These are phyloP conservation scores for Flaveria robusta DNA, from an alignment of 129 eudicot species.

Conservation along the genomic window DNA sequence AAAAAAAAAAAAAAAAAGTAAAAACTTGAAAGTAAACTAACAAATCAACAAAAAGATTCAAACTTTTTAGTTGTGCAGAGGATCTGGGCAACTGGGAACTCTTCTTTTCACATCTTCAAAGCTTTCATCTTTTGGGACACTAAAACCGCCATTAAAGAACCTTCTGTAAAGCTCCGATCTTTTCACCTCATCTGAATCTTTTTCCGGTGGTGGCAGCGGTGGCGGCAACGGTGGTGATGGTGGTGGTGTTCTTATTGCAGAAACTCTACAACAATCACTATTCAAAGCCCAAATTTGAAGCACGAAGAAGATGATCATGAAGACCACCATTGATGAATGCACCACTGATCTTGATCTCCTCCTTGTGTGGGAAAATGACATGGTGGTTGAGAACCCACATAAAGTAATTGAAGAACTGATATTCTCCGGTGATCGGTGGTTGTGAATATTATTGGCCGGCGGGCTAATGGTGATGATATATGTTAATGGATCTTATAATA, in stretches of 20 bases:
- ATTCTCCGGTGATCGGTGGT: background rate
- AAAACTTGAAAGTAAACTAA: constrained; percentile 10
- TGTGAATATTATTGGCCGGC: background rate
- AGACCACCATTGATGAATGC: constrained; percentile 34
- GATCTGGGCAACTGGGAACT: constrained; percentile 97
- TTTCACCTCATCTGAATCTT: constrained; percentile 32
- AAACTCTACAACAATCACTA: constrained; percentile 35
- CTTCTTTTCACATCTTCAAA: constrained; percentile 61
- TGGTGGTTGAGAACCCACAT: constrained; percentile 60
- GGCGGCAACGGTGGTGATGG: background rate
- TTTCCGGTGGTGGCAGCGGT: constrained; percentile 15
- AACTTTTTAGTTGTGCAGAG: constrained; percentile 72
- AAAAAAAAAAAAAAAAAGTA: background rate
- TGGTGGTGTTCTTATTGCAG: constrained; percentile 49
- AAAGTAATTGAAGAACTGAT: constrained; percentile 34
- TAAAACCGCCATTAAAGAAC: constrained; percentile 47
- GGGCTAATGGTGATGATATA: background rate
- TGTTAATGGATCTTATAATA: no score
- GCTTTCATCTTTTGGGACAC: constrained; percentile 3
- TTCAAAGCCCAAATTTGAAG: constrained; percentile 46
- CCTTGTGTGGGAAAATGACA: constrained; percentile 61
- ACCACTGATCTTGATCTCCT: constrained; percentile 29
- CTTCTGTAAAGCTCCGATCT: constrained; percentile 42
- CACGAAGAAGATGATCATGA: constrained; percentile 44
- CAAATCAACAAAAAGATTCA: constrained; percentile 22